Percentiles rank a stretch among this genome's conserved stretches.
Conservation (phyloP, 2,329 filamentous ascomycete species). For the Aspergillus puulaauensis region DNA sequence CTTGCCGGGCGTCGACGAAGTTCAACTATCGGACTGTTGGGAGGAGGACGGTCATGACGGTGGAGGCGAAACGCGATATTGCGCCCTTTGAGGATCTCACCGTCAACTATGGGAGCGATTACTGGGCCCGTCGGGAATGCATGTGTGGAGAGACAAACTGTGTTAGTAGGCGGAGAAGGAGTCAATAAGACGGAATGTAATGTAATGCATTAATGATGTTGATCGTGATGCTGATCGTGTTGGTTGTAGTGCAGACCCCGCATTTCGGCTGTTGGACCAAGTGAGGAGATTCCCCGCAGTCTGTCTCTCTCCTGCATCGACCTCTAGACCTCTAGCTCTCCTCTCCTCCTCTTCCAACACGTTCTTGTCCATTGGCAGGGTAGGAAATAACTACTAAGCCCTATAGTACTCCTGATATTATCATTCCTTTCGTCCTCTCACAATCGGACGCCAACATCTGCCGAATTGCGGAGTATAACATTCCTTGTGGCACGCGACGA, state of each 20-base stretch:
- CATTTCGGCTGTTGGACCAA: no score
- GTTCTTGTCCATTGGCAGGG: no score
- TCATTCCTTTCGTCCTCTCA: not conserved
- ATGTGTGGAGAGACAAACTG: conserved; percentile 13
- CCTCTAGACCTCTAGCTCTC: no score
- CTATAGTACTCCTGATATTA: not conserved
- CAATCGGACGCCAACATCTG: not conserved
- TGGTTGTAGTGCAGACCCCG: no score
- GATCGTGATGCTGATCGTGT: no score
- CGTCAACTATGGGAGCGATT: conserved; percentile 30
- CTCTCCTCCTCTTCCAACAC: no score
- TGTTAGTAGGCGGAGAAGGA: not conserved
- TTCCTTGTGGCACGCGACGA: not conserved
- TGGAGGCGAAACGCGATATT: conserved; percentile 27
- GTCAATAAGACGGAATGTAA: no score
- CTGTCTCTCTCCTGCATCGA: no score
- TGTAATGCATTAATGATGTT: no score
- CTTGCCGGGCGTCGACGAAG: conserved; percentile 26
- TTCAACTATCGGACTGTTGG: conserved; percentile 24
- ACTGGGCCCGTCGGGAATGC: conserved; percentile 24
- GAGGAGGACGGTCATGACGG: conserved; percentile 15
- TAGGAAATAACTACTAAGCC: no score
- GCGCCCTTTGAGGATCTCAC: conserved; percentile 35
- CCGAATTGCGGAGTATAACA: conserved; percentile 5
- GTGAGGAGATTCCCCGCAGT: no score